Base-by-base conservation (phyloP, 441 rosid genomes). In the Capsella rubella region DNA sequence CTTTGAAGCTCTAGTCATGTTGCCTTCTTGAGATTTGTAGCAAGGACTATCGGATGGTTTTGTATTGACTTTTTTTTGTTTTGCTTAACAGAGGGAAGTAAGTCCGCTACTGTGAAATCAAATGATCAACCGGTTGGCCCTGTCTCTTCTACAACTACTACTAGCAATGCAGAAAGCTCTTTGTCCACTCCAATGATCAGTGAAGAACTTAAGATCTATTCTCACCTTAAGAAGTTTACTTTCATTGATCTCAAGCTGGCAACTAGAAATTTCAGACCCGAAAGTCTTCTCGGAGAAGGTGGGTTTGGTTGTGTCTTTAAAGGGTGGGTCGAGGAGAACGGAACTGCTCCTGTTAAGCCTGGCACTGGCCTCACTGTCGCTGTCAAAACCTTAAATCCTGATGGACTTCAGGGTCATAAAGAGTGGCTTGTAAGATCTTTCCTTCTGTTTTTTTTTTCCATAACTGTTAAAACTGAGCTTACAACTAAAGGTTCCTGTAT, bases 241-340 rank as follows among this genome's bases (percentile, higher is more conserved):
- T 95, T 95, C 83, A 88, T 84, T 81, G 97, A 95, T 83, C 93
- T 94, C 34, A 95, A 92, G 84, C 64, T 89, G 69, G 99, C 99
- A 29, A 95, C 99, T 66, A 85, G 99, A 80, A 95, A 95, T 82
- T 95, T 95, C 79, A 92, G 96, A 85, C 97, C 96, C 0, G 99
- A 95, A 75, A 89, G 95, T 84, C 97, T 95, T 50, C 95, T 95
- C 31, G 99, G 99, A 0, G 97, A 95, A 87, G 99, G 99, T 64
- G 99, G 99, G 15, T 95, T 95, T 83, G 99, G 99, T 73, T 92
- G 97, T 72, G 99, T 95, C 63, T 95, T 92, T 75, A 95, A 92
- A 83, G 99, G 99, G 4, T 95, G 97, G 97, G 88, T 95, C 13
- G 99, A 95, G 74, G 99, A 95, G 87, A 92, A 95, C 71, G 99